Evolutionary conservation across 176 grass and related monocot genomes (phyloP).

Genomic region (Typha latifolia): DNA sequence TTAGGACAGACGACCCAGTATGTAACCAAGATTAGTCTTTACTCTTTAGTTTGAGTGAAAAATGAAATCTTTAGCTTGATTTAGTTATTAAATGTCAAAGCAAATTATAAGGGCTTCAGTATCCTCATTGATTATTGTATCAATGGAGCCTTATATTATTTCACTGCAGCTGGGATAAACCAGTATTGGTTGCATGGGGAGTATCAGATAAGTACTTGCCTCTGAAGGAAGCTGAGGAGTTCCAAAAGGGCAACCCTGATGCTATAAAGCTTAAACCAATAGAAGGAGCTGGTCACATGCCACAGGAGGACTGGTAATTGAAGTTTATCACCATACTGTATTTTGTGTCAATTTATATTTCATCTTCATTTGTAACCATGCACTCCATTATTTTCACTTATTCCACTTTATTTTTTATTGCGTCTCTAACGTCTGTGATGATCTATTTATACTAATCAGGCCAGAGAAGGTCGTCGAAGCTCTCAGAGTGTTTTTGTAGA

Average conservation of each 20-base stretch:
- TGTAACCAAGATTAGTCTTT: too few species aligned
- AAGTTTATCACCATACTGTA: not conserved
- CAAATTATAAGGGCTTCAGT: not conserved
- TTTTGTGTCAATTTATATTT: conserved; percentile 4
- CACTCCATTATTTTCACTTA: not conserved
- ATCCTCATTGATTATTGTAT: not conserved
- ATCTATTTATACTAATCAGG: conserved; percentile 24
- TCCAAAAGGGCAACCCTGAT: conserved; percentile 53
- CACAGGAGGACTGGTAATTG: conserved; percentile 84
- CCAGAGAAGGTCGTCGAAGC: conserved; percentile 79
- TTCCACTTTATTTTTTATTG: conserved; percentile 3
- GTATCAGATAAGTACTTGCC: conserved; percentile 78
- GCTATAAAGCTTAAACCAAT: conserved; percentile 55
- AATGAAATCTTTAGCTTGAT: too few species aligned
- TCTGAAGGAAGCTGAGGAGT: conserved; percentile 66
- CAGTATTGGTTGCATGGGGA: conserved; percentile 76
- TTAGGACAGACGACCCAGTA: too few species aligned
- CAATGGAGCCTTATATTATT: conserved; percentile 2
- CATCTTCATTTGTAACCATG: not conserved
- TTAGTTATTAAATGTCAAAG: not conserved
- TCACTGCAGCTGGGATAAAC: conserved; percentile 68
- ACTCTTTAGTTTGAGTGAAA: too few species aligned
- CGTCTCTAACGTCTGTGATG: conserved; percentile 10
- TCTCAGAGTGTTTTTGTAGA: conserved; percentile 47
- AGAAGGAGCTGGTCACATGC: conserved; percentile 95